phyloP scores from a whole-genome alignment of 768 basidiomycete species.

The Gymnopilus junonius region DNA sequence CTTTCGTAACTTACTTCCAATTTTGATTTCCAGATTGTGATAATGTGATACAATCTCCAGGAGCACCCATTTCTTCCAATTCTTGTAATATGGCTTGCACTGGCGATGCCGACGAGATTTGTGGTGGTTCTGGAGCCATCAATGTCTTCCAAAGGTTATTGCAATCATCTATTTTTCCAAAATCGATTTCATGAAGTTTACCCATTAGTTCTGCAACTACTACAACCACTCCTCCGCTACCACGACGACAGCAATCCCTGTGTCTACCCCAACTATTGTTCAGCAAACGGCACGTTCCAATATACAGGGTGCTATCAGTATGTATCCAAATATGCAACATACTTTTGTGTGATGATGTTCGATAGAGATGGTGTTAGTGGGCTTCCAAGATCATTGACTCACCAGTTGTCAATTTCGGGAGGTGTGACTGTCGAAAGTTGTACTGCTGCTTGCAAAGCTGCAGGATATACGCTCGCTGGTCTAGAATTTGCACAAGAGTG shows the following conservation, averaged over 20 bases:
- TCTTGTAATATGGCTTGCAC: slow-evolving; percentile 67
- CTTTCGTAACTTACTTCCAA: slow-evolving; percentile 2
- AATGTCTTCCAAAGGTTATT: slow-evolving; percentile 36
- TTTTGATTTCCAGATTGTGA: slow-evolving; percentile 48
- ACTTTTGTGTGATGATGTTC: not conserved
- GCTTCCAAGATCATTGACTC: slow-evolving; percentile 13
- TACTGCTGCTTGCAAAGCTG: slow-evolving; percentile 17
- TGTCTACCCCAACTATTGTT: not conserved
- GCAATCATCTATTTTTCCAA: too few relatives aligned
- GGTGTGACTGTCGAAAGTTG: slow-evolving; percentile 15
- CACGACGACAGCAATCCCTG: not conserved
- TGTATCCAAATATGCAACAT: not conserved
- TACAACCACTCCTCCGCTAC: not conserved
- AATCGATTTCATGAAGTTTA: not conserved
- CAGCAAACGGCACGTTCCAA: not conserved
- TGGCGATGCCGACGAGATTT: slow-evolving; percentile 62
- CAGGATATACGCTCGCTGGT: slow-evolving; percentile 49
- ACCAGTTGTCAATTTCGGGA: slow-evolving; percentile 13
- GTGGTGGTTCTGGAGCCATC: slow-evolving; percentile 67
- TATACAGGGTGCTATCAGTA: not conserved
- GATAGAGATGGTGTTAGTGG: slow-evolving; percentile 7
- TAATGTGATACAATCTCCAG: slow-evolving; percentile 42
- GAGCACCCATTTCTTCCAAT: slow-evolving; percentile 42
- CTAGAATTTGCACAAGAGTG: slow-evolving; percentile 48
- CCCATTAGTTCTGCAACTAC: not conserved